These are phyloP conservation scores for Anthracocystis panici-leucophaei DNA, from an alignment of 1,284 basidiomycete species.

Conservation along the genomic window DNA sequence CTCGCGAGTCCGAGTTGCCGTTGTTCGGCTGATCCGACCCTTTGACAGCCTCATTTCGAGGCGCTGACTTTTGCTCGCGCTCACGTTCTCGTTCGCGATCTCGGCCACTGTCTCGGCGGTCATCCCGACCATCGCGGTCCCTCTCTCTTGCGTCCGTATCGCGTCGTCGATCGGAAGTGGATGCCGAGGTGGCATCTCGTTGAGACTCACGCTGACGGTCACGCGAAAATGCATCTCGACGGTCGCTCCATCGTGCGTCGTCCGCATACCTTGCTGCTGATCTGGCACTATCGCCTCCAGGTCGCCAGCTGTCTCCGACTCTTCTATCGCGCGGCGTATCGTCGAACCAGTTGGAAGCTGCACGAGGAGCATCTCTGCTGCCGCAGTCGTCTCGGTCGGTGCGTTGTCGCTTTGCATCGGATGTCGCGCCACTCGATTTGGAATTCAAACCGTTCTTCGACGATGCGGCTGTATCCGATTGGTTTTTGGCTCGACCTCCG, in stretches of 20 bases:
- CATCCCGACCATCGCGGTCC: conserved; percentile 21
- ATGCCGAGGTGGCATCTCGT: conserved; percentile 12
- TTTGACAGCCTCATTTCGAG: conserved; percentile 9
- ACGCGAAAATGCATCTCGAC: conserved; percentile 12
- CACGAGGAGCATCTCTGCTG: conserved; percentile 3
- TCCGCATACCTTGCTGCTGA: conserved; percentile 11
- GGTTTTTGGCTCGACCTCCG: background rate
- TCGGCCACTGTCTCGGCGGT: conserved; percentile 16
- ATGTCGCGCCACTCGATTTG: background rate
- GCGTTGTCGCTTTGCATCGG: conserved; percentile 25
- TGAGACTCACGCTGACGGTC: conserved; percentile 17
- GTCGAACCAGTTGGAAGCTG: conserved; percentile 20
- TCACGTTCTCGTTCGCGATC: conserved; percentile 19
- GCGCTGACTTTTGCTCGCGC: conserved; percentile 10
- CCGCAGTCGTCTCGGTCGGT: conserved; percentile 25
- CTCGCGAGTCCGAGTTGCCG: conserved; percentile 4
- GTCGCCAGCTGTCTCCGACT: conserved; percentile 33
- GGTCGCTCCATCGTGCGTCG: conserved; percentile 20
- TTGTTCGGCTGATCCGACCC: conserved; percentile 14
- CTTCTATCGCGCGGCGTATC: conserved; percentile 30
- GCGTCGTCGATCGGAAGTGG: conserved; percentile 21
- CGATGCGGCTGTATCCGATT: background rate
- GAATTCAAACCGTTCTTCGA: conserved; percentile 1
- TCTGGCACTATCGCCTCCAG: conserved; percentile 17
- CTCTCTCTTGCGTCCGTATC: conserved; percentile 12